phyloP scores from a whole-genome alignment of 2,329 filamentous ascomycete species.

The Sphaceloma murrayae region DNA sequence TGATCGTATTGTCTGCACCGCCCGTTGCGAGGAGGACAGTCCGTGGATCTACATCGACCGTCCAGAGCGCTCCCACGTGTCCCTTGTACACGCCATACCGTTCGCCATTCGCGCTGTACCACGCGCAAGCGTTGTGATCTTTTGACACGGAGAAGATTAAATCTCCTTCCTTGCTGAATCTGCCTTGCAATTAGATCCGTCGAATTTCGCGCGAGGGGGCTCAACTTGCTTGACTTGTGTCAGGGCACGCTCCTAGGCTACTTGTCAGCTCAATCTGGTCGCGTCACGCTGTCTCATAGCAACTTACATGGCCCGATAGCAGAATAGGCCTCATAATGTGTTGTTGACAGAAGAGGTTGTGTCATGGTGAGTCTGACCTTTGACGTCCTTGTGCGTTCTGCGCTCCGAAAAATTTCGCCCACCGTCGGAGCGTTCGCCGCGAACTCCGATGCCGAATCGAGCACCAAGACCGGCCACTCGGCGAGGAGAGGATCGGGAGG shows the following conservation, averaged over 20 bases:
- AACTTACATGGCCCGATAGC: constrained; percentile 74
- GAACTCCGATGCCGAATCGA: too few relatives aligned
- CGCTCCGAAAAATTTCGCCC: not conserved
- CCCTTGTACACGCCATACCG: constrained; percentile 92
- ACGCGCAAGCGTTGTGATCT: constrained; percentile 93
- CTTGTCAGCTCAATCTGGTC: constrained; percentile 23
- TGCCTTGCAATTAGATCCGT: constrained; percentile 29
- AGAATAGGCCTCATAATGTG: constrained; percentile 88
- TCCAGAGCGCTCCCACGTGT: constrained; percentile 97
- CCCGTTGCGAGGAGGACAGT: constrained; percentile 86
- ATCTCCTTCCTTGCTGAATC: constrained; percentile 90
- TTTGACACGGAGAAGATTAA: constrained; percentile 93
- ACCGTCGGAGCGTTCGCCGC: too few relatives aligned
- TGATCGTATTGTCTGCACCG: constrained; percentile 95
- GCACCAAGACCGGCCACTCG: too few relatives aligned
- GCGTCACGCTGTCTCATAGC: not conserved
- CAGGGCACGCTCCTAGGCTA: constrained; percentile 68
- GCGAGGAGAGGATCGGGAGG: constrained; percentile 8
- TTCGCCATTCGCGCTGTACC: constrained; percentile 97
- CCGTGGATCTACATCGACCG: constrained; percentile 90
- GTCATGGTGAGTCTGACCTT: constrained; percentile 6
- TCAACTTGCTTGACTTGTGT: constrained; percentile 74
- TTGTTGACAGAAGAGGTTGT: constrained; percentile 16
- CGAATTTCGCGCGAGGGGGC: constrained; percentile 7
- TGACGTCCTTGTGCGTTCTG: constrained; percentile 13